Evolutionary conservation across 2,329 filamentous ascomycete species (phyloP).

Genomic region (Nigrospora oryzae): DNA sequence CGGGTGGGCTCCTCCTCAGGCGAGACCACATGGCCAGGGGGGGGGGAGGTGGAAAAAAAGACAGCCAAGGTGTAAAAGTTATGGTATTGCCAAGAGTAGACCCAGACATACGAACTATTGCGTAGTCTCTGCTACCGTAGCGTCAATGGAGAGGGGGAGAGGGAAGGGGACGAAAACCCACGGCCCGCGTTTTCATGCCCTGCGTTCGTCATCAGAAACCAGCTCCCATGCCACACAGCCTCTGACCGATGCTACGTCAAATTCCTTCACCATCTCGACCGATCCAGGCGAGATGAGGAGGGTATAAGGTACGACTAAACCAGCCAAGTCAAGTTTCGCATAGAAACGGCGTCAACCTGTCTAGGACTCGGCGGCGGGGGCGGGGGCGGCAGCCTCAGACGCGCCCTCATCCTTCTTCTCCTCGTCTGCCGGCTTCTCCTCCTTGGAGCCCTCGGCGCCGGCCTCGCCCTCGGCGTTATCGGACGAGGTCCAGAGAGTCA

Average conservation of each 20-base stretch:
- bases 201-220: conserved; percentile 16
- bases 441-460: conserved; percentile 46
- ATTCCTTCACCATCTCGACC: conserved; percentile 20
- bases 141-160: conserved; percentile 4
- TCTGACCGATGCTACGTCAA: conserved; percentile 18
- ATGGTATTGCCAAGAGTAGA: conserved; percentile 1
- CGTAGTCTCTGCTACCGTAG: conserved; percentile 1
- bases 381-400: conserved; percentile 25
- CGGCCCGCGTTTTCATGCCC: conserved; percentile 21
- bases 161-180: conserved; percentile 16
- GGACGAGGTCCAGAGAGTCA: conserved; percentile 95
- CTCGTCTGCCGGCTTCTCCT: conserved; percentile 44
- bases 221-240: conserved; percentile 18
- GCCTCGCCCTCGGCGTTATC: conserved; percentile 73
- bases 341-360: conserved; percentile 11
- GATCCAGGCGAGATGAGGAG: conserved; percentile 27
- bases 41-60: background rate
- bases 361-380: conserved; percentile 44
- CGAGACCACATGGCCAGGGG: conserved; percentile 1
- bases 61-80: conserved; percentile 1
- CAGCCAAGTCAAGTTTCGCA: conserved; percentile 1
- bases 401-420: conserved; percentile 51
- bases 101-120: conserved; percentile 1
- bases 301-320: conserved; percentile 11
- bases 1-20: too few relatives aligned